Percentiles rank a stretch among this genome's conserved stretches.
These are phyloP conservation scores for Plasmodium billcollinsi DNA, from an alignment of 169 alveolate genomes.

Conservation along the genomic window DNA sequence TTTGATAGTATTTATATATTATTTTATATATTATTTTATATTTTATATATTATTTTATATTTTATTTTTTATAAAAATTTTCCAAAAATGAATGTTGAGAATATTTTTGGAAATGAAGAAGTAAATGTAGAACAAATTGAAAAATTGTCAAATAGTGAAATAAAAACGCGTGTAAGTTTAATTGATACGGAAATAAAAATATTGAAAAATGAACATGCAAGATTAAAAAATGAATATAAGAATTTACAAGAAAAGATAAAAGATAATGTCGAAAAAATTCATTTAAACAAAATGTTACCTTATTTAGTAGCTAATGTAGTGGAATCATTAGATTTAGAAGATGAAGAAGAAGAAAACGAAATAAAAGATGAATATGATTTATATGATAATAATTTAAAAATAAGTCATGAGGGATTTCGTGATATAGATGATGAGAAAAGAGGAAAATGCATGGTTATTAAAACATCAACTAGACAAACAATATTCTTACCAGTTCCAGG, in stretches of 20 bases:
- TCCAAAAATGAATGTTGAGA: conserved; percentile 59
- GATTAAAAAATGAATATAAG: conserved; percentile 91
- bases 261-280: conserved; percentile 96
- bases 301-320: conserved; percentile 98
- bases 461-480: conserved; percentile 96
- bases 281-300: conserved; percentile 97
- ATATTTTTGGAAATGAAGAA: conserved; percentile 37
- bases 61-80: too few relatives aligned
- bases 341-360: conserved; percentile 69
- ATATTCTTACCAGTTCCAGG: conserved; percentile 99
- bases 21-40: neutral
- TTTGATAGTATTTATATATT: neutral
- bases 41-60: neutral
- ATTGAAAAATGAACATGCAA: conserved; percentile 91
- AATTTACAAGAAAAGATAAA: conserved; percentile 91
- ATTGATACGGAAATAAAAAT: conserved; percentile 91
- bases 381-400: conserved; percentile 32
- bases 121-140: conserved; percentile 80
- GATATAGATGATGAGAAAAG: conserved; percentile 81
- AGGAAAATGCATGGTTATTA: conserved; percentile 92
- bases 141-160: conserved; percentile 80
- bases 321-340: conserved; percentile 85
- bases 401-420: conserved; percentile 60
- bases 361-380: conserved; percentile 53
- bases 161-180: conserved; percentile 82